A percentile compares a stretch with the other conserved stretches of the same genome.
These are phyloP conservation scores for Chaetomiaceae sp. DNA, from an alignment of 2,329 filamentous ascomycete genomes.

Conservation along the genomic window DNA sequence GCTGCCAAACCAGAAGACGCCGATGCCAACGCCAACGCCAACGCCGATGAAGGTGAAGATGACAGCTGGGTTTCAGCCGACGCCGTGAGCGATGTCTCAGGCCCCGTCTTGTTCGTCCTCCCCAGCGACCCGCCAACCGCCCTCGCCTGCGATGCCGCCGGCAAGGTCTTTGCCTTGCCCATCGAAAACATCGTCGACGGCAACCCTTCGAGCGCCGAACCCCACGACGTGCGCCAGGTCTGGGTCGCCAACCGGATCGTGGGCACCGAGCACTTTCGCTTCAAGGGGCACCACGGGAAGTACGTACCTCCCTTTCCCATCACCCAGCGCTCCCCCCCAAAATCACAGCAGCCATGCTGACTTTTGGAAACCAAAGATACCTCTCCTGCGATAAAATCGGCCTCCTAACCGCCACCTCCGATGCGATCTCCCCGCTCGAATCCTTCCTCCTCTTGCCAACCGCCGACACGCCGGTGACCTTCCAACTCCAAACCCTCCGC, in stretches of 20 bases:
- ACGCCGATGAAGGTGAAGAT: constrained; percentile 54
- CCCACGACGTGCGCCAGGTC: constrained; percentile 92
- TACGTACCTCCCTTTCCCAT: constrained; percentile 35
- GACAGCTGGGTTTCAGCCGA: constrained; percentile 93
- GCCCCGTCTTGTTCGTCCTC: constrained; percentile 78
- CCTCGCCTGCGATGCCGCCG: constrained; percentile 79
- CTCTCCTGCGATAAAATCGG: constrained; percentile 83
- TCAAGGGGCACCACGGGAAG: constrained; percentile 89
- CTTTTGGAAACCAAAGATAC: constrained; percentile 51
- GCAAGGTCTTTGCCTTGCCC: constrained; percentile 75
- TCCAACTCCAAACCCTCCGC: constrained; percentile 68
- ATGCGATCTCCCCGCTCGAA: constrained; percentile 81
- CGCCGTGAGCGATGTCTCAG: constrained; percentile 65
- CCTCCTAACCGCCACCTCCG: constrained; percentile 67
- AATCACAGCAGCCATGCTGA: neutral
- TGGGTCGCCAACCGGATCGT: constrained; percentile 84
- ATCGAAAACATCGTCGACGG: constrained; percentile 87
- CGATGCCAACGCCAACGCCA: constrained; percentile 35
- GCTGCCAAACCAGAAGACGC: constrained; percentile 34
- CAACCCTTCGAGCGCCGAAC: constrained; percentile 80
- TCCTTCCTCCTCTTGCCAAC: constrained; percentile 66
- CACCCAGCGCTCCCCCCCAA: neutral
- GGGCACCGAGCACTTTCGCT: constrained; percentile 74
- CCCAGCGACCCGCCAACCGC: constrained; percentile 69
- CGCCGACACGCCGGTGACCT: constrained; percentile 63